Conservation (phyloP, 129 eudicot genomes). For the Mikania micrantha region DNA sequence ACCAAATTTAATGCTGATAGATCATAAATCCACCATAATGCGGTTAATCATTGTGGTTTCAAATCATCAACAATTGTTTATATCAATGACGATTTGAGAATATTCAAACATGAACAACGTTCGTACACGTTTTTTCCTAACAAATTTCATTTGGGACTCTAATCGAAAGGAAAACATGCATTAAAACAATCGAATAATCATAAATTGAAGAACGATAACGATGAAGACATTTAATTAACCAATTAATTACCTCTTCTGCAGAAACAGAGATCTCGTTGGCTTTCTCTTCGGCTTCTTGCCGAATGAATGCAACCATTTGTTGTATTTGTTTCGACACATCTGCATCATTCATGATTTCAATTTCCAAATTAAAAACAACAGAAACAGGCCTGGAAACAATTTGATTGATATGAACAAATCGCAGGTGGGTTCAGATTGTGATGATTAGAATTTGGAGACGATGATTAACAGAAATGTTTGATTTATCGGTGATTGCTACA, state of each 20-base stretch:
- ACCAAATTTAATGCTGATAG: not conserved
- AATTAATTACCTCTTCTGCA: slow-evolving; percentile 44
- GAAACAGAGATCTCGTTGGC: slow-evolving; percentile 72
- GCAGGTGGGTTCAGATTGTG: slow-evolving; percentile 1
- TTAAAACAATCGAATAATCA: not conserved
- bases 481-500: not conserved
- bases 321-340: slow-evolving; percentile 66
- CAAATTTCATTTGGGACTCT: too few relatives aligned
- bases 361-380: not conserved
- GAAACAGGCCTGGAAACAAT: not conserved
- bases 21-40: not conserved
- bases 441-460: slow-evolving; percentile 11
- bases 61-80: too few relatives aligned
- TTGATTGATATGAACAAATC: slow-evolving; percentile 13
- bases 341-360: slow-evolving; percentile 48
- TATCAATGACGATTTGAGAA: too few relatives aligned
- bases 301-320: slow-evolving; percentile 67
- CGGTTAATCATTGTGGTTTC: too few relatives aligned
- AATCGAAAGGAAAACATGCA: not conserved
- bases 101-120: too few relatives aligned
- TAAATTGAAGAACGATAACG: not conserved
- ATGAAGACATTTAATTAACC: not conserved
- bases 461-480: not conserved
- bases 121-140: too few relatives aligned
- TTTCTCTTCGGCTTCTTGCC: slow-evolving; percentile 70